Evolutionary conservation across 768 basidiomycete genomes (phyloP).

Genomic region (Porpolomopsis calyptriformis): DNA sequence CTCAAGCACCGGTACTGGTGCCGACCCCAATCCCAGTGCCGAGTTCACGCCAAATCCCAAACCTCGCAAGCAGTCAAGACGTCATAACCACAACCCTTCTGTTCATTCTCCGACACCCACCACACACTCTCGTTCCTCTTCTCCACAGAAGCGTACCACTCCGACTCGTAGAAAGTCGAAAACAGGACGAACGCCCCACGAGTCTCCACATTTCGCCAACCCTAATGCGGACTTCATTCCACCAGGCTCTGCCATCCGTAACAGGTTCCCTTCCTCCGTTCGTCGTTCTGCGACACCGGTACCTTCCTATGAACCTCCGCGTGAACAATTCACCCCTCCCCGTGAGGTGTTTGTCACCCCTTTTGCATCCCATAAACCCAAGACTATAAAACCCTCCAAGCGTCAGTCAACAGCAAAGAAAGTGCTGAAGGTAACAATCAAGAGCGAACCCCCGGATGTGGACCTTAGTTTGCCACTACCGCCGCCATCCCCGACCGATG

Average conservation of each 20-base stretch:
- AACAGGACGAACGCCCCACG: constrained; percentile 9
- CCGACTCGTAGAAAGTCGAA: neutral
- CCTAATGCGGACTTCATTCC: constrained; percentile 5
- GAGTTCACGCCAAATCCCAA: constrained; percentile 53
- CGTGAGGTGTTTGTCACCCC: constrained; percentile 45
- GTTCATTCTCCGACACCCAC: constrained; percentile 11
- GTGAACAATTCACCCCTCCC: constrained; percentile 63
- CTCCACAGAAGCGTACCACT: neutral
- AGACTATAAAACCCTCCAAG: constrained; percentile 17
- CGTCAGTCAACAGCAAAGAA: constrained; percentile 7
- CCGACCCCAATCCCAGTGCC: neutral
- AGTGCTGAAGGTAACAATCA: constrained; percentile 24
- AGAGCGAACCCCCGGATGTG: constrained; percentile 58
- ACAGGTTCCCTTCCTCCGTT: constrained; percentile 12
- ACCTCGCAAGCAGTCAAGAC: constrained; percentile 39
- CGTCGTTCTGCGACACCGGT: constrained; percentile 33
- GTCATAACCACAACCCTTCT: constrained; percentile 11
- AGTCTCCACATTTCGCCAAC: constrained; percentile 16
- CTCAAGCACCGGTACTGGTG: too few species aligned
- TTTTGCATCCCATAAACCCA: constrained; percentile 28
- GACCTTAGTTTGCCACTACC: constrained; percentile 49
- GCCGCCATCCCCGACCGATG: constrained; percentile 67
- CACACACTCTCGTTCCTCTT: neutral
- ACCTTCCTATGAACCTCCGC: constrained; percentile 52
- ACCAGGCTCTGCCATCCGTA: neutral